Base-by-base conservation (phyloP, 1,284 basidiomycete genomes). In the Rhodotorula sp. region DNA sequence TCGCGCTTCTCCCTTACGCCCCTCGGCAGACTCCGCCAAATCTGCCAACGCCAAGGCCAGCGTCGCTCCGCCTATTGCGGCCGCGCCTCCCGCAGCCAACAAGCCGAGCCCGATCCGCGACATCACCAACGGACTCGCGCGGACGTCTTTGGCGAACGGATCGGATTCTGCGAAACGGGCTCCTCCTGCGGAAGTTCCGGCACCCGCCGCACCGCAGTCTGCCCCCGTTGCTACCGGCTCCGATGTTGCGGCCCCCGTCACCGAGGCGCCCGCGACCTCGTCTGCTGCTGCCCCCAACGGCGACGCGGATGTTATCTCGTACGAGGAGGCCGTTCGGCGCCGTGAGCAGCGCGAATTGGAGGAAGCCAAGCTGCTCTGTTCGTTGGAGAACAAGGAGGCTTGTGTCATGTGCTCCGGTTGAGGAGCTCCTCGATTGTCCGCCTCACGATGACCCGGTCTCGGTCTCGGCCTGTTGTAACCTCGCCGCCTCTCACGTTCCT, bases 311-410 rank as follows among this genome's bases (percentile, higher is more conserved):
- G 88, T 93, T 72, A 87, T 90, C 6, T 91, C 93, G 76, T 95
- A 89, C 79, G 90, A 90, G 55, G 91, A 89, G 59, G 92, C 93
- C 0, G 81, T 93, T 66, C 83, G 86, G 76, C 84, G 90, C 54
- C 87, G 89, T 76, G 85, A 85, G 71, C 86, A 88, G 66, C 85
- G 89, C n/a, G 88, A 94, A 82, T 80, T 87, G 15, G 93, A 91
- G 79, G 88, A 91, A 66, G 93, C 88, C 18, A 88, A 89, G 81
- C 80, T 95, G 66, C 80, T 86, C 78, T 95, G 93, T 79, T 91
- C 89, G 61, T 73, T 95, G 51, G 91, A 93, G 81, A 95, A 95
- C 82, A 91, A 91, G 60, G 82, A 81, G 10, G 79, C 79, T 1
- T 61, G 60, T 48, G 46, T 61, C 22, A 61, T 71, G 70, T 79